Conservation (phyloP, 805 yeast species). For the Ogataea dorogensis region DNA sequence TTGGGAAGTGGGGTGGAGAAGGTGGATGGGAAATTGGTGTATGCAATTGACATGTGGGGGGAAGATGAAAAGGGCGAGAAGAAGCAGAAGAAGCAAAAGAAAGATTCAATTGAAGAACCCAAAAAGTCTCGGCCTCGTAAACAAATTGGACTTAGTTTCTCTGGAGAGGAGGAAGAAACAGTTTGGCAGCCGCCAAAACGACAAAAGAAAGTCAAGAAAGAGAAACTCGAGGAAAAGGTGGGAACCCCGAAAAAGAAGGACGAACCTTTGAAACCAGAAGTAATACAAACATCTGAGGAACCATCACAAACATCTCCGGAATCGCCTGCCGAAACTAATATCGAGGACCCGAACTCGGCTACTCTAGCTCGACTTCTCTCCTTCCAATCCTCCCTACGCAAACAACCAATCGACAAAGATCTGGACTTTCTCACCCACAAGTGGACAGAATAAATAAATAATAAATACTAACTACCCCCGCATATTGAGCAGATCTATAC, state of each 20-base stretch:
- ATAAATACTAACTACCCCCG: constrained; percentile 17
- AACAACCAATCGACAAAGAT: constrained; percentile 18
- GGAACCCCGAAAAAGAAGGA: too few relatives aligned
- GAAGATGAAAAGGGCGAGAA: constrained; percentile 7
- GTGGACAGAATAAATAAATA: constrained; percentile 13
- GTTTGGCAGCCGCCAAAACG: constrained; percentile 47
- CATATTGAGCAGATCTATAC: constrained; percentile 32
- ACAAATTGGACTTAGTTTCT: constrained; percentile 15
- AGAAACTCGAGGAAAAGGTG: constrained; percentile 1
- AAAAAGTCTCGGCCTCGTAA: constrained; percentile 1
- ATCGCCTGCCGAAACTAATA: neutral
- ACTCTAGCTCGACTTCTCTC: constrained; percentile 9
- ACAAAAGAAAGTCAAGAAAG: constrained; percentile 39
- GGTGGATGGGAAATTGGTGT: constrained; percentile 11
- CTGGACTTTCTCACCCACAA: constrained; percentile 16
- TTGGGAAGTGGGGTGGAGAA: constrained; percentile 7
- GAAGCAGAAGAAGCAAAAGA: constrained; percentile 1
- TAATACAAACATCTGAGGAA: too few relatives aligned
- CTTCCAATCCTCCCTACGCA: constrained; percentile 6
- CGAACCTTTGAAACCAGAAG: too few relatives aligned
- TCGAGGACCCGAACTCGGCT: neutral
- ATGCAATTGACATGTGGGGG: constrained; percentile 14
- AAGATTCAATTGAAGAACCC: neutral
- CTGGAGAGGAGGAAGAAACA: constrained; percentile 25
- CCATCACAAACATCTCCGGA: too few relatives aligned